phyloP scores from a whole-genome alignment of 1,139 yeast species.

The Martiniozyma asiatica region DNA sequence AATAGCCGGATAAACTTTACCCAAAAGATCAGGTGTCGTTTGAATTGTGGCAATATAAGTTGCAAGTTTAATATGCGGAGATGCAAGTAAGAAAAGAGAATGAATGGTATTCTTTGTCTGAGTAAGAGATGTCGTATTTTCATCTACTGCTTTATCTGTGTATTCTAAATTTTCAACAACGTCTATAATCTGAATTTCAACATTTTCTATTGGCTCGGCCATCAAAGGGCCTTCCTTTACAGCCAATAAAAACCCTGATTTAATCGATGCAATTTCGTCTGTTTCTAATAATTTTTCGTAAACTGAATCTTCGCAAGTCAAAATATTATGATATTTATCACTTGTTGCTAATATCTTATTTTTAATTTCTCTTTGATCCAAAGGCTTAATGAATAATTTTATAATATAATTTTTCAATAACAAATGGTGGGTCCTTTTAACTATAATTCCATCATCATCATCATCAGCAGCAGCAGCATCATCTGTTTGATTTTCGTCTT shows the following conservation, averaged over 20 bases:
- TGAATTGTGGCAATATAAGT: slow-evolving; percentile 93
- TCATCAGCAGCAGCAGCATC: neutral
- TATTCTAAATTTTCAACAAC: slow-evolving; percentile 28
- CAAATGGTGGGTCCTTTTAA: no score
- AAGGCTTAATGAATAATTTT: no score
- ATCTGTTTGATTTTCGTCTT: neutral
- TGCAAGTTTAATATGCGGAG: slow-evolving; percentile 85
- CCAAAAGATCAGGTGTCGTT: slow-evolving; percentile 87
- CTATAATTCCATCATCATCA: neutral
- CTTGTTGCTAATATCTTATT: slow-evolving; percentile 7
- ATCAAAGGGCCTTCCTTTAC: slow-evolving; percentile 80
- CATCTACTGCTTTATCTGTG: slow-evolving; percentile 27
- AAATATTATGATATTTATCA: slow-evolving; percentile 46
- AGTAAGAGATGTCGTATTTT: slow-evolving; percentile 19
- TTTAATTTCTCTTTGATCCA: no score
- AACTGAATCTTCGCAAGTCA: slow-evolving; percentile 56
- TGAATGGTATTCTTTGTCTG: slow-evolving; percentile 47
- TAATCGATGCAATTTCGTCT: slow-evolving; percentile 28
- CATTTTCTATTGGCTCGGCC: slow-evolving; percentile 80
- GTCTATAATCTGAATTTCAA: slow-evolving; percentile 43
- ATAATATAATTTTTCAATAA: no score
- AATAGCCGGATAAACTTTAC: slow-evolving; percentile 90
- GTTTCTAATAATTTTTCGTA: slow-evolving; percentile 26
- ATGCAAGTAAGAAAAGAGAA: slow-evolving; percentile 58
- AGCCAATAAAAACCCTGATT: slow-evolving; percentile 81